phyloP scores from a whole-genome alignment of 345 rosid species.

The Eutrema japonicum region DNA sequence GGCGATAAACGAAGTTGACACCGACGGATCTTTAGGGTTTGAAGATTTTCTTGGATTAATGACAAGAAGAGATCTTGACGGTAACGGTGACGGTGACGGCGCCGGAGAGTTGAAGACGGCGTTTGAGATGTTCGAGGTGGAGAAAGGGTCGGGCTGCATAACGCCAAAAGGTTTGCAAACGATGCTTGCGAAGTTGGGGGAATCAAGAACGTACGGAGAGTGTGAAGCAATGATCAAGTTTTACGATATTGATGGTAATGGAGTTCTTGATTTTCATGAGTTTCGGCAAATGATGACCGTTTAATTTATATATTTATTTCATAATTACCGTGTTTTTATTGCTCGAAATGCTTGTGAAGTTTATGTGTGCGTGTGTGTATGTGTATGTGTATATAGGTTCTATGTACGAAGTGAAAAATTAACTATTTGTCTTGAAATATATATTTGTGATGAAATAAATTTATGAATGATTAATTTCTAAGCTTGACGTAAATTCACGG shows the following conservation, averaged over 20 bases:
- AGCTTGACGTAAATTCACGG: neutral
- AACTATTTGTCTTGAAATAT: too few relatives aligned
- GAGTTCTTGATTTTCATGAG: slow-evolving; percentile 83
- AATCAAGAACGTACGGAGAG: slow-evolving; percentile 63
- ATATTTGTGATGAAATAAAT: neutral
- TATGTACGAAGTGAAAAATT: slow-evolving; percentile 9
- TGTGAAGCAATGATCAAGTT: slow-evolving; percentile 80
- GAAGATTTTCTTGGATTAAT: slow-evolving; percentile 67
- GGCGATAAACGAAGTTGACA: slow-evolving; percentile 62
- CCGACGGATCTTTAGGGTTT: slow-evolving; percentile 64
- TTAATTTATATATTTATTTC: slow-evolving; percentile 1
- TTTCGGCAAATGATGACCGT: slow-evolving; percentile 78
- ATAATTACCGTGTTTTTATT: neutral
- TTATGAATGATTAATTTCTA: slow-evolving; percentile 10
- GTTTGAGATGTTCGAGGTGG: slow-evolving; percentile 85
- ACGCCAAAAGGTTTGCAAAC: slow-evolving; percentile 77
- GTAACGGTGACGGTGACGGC: slow-evolving; percentile 42
- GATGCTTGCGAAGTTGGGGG: slow-evolving; percentile 76
- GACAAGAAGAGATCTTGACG: slow-evolving; percentile 47
- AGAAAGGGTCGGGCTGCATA: slow-evolving; percentile 78
- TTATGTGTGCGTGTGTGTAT: slow-evolving; percentile 6
- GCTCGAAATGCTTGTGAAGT: slow-evolving; percentile 6
- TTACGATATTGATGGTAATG: slow-evolving; percentile 82
- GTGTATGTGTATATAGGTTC: neutral
- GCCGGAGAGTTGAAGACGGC: slow-evolving; percentile 62